Base-by-base conservation (phyloP, 495 filamentous ascomycete genomes). In the Aspergillus sclerotiicarbonarius region DNA sequence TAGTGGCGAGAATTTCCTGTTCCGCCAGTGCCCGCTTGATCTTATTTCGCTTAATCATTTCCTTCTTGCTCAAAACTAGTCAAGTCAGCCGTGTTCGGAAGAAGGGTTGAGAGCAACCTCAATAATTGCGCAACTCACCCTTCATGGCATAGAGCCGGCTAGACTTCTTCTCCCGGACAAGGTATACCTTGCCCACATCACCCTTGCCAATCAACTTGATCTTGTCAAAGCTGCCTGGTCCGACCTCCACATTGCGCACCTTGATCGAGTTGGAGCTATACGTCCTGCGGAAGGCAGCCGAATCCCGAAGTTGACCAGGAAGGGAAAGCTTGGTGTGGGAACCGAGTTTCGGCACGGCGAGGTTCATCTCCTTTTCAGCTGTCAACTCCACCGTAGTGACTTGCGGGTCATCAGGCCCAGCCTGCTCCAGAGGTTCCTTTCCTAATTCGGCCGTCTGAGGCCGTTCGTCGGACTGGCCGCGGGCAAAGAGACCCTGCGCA, bases 1-100 rank as follows among this genome's bases (percentile, higher is more conserved):
- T 97, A 6, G 94, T 98, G 18, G 94, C 94, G 45, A 98, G 76
- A 66, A 98, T 98, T 68, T 98, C 94, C 73, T 98, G 94, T 72
- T 98, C 94, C 25, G 94, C 94, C 69, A 98, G 77, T 47, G 94
- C 94, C 62, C 94, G 86, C 80, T 98, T 98, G 80, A 98, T 98
- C 83, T 98, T 98, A 76, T 98, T 98, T 32, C 94, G 87, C 80
- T 98, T 98, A 78, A 98, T 98, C 94, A 98, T 98, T 78, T 98
- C 94, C 80, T 97, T 96, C 76, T 98, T 98, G 81, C 92, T 98
- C 76, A 98, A 65, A 9, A 98, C 94, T 98, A 68, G 20, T 37
- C 37, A 45, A 30, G 54, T 69, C 33, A 73, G 69, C n/a, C 54
- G 48, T 13, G 29, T 52, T 21, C 46, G 21, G 7, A 13, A 13